Evolutionary conservation across 306 rosid genomes (phyloP).

Genomic region (Arachis stenosperma): DNA sequence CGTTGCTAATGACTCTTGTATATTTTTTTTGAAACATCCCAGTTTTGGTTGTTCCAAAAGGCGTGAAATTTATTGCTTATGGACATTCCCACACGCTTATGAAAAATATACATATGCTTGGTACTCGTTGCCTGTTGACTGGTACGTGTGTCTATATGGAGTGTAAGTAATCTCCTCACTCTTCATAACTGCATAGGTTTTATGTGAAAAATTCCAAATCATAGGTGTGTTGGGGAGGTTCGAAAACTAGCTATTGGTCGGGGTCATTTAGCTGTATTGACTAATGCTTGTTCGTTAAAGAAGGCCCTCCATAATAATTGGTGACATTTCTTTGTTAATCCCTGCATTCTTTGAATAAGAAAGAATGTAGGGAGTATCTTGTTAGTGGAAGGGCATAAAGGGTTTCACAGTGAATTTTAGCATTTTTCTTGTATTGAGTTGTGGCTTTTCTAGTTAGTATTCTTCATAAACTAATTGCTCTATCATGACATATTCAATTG

Average conservation of each 20-base stretch:
- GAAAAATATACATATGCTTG: conserved; percentile 89
- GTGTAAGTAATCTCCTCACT: not conserved
- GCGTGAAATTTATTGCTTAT: conserved; percentile 78
- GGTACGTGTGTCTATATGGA: conserved; percentile 49
- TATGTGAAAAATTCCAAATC: conserved; percentile 35
- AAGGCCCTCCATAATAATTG: not conserved
- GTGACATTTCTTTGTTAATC: not conserved
- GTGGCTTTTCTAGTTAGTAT: not conserved
- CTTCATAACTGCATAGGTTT: conserved; percentile 22
- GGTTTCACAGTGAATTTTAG: not conserved
- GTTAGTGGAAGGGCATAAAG: too few relatives aligned
- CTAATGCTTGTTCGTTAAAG: conserved; percentile 84
- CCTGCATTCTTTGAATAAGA: too few relatives aligned
- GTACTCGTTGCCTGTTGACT: conserved; percentile 94
- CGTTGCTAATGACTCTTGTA: conserved; percentile 55
- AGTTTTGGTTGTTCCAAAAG: conserved; percentile 75
- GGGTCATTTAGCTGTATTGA: conserved; percentile 94
- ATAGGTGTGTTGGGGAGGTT: conserved; percentile 92
- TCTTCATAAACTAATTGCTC: conserved; percentile 2
- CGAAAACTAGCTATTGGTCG: conserved; percentile 96
- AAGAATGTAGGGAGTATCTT: not conserved
- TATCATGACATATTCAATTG: not conserved
- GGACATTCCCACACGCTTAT: conserved; percentile 89
- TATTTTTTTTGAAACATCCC: conserved; percentile 72
- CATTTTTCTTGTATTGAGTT: not conserved